These are phyloP conservation scores for Saccharomyces paradoxus DNA, from an alignment of 805 yeast genomes.

Conservation along the genomic window DNA sequence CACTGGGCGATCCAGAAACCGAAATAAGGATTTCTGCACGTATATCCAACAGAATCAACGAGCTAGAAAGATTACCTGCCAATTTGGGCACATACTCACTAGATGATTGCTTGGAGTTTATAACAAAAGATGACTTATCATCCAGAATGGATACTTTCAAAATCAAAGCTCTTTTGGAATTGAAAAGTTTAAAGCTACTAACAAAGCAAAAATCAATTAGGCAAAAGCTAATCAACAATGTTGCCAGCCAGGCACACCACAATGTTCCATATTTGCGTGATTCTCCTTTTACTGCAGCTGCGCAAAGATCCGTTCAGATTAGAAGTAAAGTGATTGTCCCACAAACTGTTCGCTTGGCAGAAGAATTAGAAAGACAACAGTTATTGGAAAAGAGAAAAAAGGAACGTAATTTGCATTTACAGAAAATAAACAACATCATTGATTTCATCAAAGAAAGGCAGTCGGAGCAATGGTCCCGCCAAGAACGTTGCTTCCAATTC, in stretches of 20 bases:
- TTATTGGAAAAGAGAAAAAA: conserved; percentile 47
- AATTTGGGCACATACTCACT: conserved; percentile 53
- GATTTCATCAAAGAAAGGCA: conserved; percentile 27
- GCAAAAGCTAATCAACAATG: conserved; percentile 46
- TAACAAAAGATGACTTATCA: conserved; percentile 38
- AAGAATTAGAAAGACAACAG: conserved; percentile 67
- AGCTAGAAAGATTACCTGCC: conserved; percentile 59
- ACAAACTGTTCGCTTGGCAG: conserved; percentile 68
- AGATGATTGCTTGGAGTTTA: conserved; percentile 36
- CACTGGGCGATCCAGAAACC: conserved; percentile 41
- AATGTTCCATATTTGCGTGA: conserved; percentile 42
- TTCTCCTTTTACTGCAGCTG: conserved; percentile 52
- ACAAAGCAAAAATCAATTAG: conserved; percentile 65
- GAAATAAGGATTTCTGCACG: conserved; percentile 49
- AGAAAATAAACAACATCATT: conserved; percentile 37
- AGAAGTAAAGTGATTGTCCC: conserved; percentile 63
- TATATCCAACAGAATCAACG: conserved; percentile 48
- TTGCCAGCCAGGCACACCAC: conserved; percentile 50
- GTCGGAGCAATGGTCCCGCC: conserved; percentile 15
- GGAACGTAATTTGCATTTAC: conserved; percentile 44
- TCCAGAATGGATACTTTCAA: conserved; percentile 49
- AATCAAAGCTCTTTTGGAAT: conserved; percentile 58
- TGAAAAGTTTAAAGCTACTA: conserved; percentile 57
- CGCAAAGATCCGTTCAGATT: conserved; percentile 59
- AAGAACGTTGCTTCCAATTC: conserved; percentile 26